These are phyloP conservation scores for Neofusicoccum kwambonambiense DNA, from an alignment of 2,329 filamentous ascomycete species.

Conservation along the genomic window DNA sequence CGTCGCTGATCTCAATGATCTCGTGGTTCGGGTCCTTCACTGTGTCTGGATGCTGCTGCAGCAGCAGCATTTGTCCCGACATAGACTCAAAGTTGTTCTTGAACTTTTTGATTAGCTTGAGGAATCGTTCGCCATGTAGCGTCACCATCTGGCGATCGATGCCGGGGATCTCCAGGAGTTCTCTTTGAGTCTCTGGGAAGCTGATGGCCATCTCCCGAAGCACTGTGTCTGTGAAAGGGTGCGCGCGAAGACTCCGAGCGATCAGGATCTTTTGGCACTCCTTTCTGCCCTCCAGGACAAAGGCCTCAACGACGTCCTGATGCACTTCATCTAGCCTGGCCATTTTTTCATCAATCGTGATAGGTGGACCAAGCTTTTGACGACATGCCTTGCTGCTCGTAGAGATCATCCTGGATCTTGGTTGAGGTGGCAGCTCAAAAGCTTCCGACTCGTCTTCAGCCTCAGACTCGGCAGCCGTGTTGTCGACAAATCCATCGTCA, in stretches of 20 bases:
- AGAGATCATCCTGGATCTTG: constrained; percentile 19
- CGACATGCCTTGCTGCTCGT: background rate
- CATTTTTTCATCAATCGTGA: constrained; percentile 57
- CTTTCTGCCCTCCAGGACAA: constrained; percentile 61
- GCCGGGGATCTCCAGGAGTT: constrained; percentile 63
- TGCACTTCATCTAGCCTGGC: constrained; percentile 59
- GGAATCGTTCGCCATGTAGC: constrained; percentile 60
- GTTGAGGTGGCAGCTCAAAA: constrained; percentile 44
- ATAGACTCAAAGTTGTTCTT: constrained; percentile 37
- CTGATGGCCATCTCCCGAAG: constrained; percentile 71
- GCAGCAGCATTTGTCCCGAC: constrained; percentile 32
- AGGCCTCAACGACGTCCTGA: constrained; percentile 61
- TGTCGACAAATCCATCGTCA: constrained; percentile 27
- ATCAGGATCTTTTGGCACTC: constrained; percentile 63
- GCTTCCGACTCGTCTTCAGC: constrained; percentile 42
- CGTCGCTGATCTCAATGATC: constrained; percentile 24
- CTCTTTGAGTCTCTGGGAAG: constrained; percentile 61
- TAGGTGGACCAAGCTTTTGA: constrained; percentile 56
- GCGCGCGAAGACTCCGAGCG: constrained; percentile 55
- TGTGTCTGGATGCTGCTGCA: constrained; percentile 19
- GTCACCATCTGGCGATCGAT: constrained; percentile 64
- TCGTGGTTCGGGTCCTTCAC: constrained; percentile 48
- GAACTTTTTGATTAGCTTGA: constrained; percentile 55
- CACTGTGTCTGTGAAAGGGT: constrained; percentile 66
- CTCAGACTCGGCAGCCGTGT: constrained; percentile 41